A percentile compares a stretch with the other conserved stretches of the same genome.
Conservation (phyloP, 1,139 yeast species). For the Diutina catenulata region DNA sequence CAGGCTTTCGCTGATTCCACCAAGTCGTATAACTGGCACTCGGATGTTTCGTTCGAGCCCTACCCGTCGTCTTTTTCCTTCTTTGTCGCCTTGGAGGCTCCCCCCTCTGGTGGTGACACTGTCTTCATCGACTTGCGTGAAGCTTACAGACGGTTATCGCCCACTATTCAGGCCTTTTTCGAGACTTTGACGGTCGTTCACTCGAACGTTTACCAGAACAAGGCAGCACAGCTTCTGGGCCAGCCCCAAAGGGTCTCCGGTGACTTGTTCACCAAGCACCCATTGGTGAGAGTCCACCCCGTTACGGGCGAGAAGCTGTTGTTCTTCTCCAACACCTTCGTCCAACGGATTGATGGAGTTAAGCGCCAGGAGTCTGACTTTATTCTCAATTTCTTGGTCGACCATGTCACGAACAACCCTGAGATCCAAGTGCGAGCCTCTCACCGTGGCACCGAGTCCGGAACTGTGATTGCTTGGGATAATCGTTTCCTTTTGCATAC, state of each 20-base stretch:
- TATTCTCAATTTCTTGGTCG: conserved; percentile 15
- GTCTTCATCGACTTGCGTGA: conserved; percentile 21
- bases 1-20: conserved; percentile 13
- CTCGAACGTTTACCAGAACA: conserved; percentile 16
- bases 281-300: conserved; percentile 19
- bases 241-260: conserved; percentile 13
- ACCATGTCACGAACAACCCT: conserved; percentile 14
- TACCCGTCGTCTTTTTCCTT: conserved; percentile 21
- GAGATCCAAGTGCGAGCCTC: conserved; percentile 17
- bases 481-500: conserved; percentile 15
- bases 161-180: conserved; percentile 17
- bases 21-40: conserved; percentile 16
- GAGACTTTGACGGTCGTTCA: conserved; percentile 18
- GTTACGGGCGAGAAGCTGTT: conserved; percentile 18
- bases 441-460: conserved; percentile 14
- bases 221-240: conserved; percentile 10
- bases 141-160: conserved; percentile 22
- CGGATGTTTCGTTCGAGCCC: conserved; percentile 21
- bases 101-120: conserved; percentile 23
- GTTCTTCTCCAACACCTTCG: conserved; percentile 14
- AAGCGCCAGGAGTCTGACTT: conserved; percentile 14
- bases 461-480: conserved; percentile 18
- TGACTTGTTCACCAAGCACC: conserved; percentile 18
- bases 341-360: conserved; percentile 15
- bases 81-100: conserved; percentile 22